Conservation (phyloP, 1,284 basidiomycete genomes). For the Mycosarcoma mackinlayi region DNA sequence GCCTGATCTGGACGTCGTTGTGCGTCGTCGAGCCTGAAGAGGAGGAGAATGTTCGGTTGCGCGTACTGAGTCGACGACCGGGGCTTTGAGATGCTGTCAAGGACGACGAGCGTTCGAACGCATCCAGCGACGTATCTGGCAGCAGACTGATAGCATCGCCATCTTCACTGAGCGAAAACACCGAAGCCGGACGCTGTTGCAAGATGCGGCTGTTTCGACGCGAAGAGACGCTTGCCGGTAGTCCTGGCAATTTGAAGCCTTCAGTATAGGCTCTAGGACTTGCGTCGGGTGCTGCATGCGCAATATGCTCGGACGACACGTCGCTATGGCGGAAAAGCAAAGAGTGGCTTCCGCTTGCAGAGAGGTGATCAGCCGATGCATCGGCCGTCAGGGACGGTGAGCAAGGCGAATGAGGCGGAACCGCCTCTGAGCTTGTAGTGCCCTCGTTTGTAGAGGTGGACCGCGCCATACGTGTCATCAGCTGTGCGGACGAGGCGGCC, state of each 20-base stretch:
- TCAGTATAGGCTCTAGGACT: conserved; percentile 22
- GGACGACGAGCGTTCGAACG: conserved; percentile 16
- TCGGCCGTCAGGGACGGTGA: conserved; percentile 7
- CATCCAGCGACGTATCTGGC: conserved; percentile 22
- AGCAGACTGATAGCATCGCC: conserved; percentile 18
- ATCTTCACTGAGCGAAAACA: conserved; percentile 39
- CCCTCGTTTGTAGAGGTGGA: conserved; percentile 15
- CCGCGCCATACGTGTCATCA: conserved; percentile 6
- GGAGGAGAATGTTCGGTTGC: conserved; percentile 16
- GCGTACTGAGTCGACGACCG: conserved; percentile 9
- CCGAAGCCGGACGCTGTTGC: conserved; percentile 22
- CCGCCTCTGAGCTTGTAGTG: neutral
- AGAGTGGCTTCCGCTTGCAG: conserved; percentile 22
- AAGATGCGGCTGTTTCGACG: conserved; percentile 32
- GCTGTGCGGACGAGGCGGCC: conserved; percentile 16
- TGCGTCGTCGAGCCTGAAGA: conserved; percentile 28
- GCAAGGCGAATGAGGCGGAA: conserved; percentile 19
- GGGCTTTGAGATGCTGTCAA: conserved; percentile 18
- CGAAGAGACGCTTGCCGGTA: conserved; percentile 33
- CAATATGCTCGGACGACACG: conserved; percentile 15
- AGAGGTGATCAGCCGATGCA: conserved; percentile 1
- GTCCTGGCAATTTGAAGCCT: conserved; percentile 34
- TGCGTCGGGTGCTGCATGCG: conserved; percentile 10
- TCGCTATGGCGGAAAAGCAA: conserved; percentile 22
- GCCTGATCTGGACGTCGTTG: conserved; percentile 35